Evolutionary conservation across 768 basidiomycete species (phyloP).

Genomic region (Leccinum boreale): DNA sequence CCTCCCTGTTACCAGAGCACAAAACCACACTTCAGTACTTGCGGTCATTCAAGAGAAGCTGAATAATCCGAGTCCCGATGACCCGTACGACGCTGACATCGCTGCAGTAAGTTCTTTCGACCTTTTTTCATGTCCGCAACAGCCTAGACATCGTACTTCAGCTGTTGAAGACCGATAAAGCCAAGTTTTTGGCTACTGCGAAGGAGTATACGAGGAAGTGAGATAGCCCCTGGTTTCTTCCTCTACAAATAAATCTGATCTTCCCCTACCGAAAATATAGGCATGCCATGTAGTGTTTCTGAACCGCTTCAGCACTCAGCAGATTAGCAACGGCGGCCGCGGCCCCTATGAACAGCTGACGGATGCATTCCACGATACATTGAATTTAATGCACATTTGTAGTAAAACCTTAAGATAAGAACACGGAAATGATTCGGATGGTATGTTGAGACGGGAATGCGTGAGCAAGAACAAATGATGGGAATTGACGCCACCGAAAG

Average conservation of each 20-base stretch:
- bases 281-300: slow-evolving; percentile 18
- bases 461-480: slow-evolving; percentile 8
- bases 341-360: not conserved
- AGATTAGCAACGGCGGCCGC: not conserved
- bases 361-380: slow-evolving; percentile 2
- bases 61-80: slow-evolving; percentile 84
- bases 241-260: slow-evolving; percentile 3
- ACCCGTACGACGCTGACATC: slow-evolving; percentile 86
- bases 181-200: slow-evolving; percentile 72
- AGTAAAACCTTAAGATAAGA: slow-evolving; percentile 7
- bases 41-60: slow-evolving; percentile 77
- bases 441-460: not conserved
- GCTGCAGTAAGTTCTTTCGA: slow-evolving; percentile 58
- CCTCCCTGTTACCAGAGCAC: slow-evolving; percentile 1
- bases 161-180: slow-evolving; percentile 74
- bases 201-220: slow-evolving; percentile 86
- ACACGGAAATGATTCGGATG: not conserved
- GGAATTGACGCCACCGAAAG: slow-evolving; percentile 13
- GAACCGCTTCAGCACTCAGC: not conserved
- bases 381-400: slow-evolving; percentile 7
- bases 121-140: not conserved
- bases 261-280: slow-evolving; percentile 4
- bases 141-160: slow-evolving; percentile 26
- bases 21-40: slow-evolving; percentile 49
- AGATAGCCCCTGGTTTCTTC: slow-evolving; percentile 13